Percentiles rank a stretch among this genome's conserved stretches.
phyloP scores from a whole-genome alignment of 2,329 filamentous ascomycete genomes.

The Fusarium abutilonis region DNA sequence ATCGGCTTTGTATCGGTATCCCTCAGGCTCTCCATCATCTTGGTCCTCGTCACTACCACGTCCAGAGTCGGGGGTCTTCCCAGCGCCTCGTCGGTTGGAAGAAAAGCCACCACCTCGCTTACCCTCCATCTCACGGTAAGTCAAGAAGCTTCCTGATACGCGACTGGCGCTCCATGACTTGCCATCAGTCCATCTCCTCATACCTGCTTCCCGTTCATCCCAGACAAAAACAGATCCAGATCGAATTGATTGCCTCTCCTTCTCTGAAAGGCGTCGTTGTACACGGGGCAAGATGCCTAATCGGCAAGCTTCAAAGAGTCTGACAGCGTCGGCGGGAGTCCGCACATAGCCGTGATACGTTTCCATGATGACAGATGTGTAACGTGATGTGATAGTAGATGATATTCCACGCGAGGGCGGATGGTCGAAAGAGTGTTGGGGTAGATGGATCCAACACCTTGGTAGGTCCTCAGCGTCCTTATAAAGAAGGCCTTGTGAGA shows the following conservation, averaged over 20 bases:
- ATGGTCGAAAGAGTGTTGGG: constrained; percentile 25
- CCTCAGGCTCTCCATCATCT: constrained; percentile 85
- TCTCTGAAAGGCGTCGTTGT: constrained; percentile 91
- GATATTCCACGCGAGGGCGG: constrained; percentile 32
- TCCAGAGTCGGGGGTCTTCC: constrained; percentile 85
- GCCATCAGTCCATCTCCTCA: constrained; percentile 98
- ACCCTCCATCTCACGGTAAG: constrained; percentile 98
- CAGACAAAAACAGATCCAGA: constrained; percentile 99
- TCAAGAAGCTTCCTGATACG: constrained; percentile 96
- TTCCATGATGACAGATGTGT: constrained; percentile 73
- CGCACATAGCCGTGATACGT: constrained; percentile 95
- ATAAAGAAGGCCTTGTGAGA: constrained; percentile 37
- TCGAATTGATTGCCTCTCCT: constrained; percentile 94
- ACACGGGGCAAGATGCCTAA: constrained; percentile 90
- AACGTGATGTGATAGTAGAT: constrained; percentile 30
- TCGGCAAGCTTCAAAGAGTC: constrained; percentile 96
- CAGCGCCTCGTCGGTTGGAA: constrained; percentile 64
- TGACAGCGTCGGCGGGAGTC: constrained; percentile 96
- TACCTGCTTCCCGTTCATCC: constrained; percentile 98
- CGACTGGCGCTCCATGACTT: constrained; percentile 99
- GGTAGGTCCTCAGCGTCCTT: constrained; percentile 36
- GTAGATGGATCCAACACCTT: constrained; percentile 28
- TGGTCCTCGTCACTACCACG: constrained; percentile 86
- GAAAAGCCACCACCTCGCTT: constrained; percentile 86
- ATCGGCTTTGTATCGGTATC: constrained; percentile 94